Conservation (phyloP, 371 early-diverging fungal species). For the Haplosporangium sp. region DNA sequence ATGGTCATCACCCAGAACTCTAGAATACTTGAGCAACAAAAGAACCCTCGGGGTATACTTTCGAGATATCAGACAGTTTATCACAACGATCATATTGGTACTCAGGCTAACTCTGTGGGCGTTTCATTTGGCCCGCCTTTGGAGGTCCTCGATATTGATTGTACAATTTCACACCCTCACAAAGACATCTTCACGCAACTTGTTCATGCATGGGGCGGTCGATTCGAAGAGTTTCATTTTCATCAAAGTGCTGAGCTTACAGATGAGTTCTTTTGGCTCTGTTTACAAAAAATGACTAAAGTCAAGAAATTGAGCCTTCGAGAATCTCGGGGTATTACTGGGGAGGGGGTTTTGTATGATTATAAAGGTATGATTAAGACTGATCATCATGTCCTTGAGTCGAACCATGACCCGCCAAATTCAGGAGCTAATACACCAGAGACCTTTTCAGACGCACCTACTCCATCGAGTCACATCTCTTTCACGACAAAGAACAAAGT, state of each 20-base stretch:
- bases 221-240: slow-evolving; percentile 33
- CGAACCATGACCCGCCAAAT: not conserved
- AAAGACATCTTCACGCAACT: slow-evolving; percentile 34
- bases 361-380: not conserved
- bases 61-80: not conserved
- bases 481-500: not conserved
- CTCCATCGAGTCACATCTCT: not conserved
- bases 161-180: slow-evolving; percentile 36
- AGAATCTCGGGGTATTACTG: slow-evolving; percentile 38
- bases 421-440: not conserved
- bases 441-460: not conserved
- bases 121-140: slow-evolving; percentile 24
- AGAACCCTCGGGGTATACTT: not conserved
- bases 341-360: slow-evolving; percentile 20
- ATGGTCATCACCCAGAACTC: slow-evolving; percentile 11
- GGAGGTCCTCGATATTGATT: slow-evolving; percentile 27
- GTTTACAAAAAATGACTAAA: slow-evolving; percentile 24
- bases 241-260: slow-evolving; percentile 31
- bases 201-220: slow-evolving; percentile 23
- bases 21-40: not conserved
- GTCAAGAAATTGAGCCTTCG: slow-evolving; percentile 35
- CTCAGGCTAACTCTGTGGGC: not conserved
- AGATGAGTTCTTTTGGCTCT: slow-evolving; percentile 35
- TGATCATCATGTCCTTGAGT: not conserved
- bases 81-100: not conserved